Percentiles rank a stretch among this genome's conserved stretches.
Conservation (phyloP, 2,329 filamentous ascomycete genomes). For the Cytospora leucostoma region DNA sequence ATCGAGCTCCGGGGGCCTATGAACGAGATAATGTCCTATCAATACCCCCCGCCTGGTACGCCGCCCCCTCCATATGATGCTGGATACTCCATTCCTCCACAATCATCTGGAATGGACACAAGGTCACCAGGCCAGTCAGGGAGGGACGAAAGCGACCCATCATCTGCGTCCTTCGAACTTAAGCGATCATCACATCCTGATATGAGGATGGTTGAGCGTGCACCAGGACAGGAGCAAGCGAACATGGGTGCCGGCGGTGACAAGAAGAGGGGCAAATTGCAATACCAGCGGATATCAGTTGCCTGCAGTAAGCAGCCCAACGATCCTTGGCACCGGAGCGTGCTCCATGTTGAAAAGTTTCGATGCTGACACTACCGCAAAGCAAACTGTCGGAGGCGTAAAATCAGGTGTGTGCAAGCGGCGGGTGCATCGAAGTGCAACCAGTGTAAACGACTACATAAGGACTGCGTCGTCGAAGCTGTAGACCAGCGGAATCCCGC, state of each 20-base stretch:
- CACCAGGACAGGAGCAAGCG: constrained; percentile 35
- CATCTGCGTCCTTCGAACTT: constrained; percentile 41
- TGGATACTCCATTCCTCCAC: constrained; percentile 41
- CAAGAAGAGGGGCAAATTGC: constrained; percentile 80
- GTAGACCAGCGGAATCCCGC: constrained; percentile 72
- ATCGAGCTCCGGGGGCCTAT: constrained; percentile 33
- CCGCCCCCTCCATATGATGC: constrained; percentile 44
- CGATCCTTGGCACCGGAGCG: constrained; percentile 16
- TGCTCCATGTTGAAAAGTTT: background rate
- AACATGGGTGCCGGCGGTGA: constrained; percentile 45
- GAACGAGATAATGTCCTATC: constrained; percentile 51
- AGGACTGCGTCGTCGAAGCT: constrained; percentile 89
- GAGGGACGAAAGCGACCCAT: constrained; percentile 23
- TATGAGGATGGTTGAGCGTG: constrained; percentile 36
- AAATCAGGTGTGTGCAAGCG: constrained; percentile 86
- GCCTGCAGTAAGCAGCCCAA: constrained; percentile 77
- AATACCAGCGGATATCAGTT: constrained; percentile 92
- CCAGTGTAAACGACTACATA: constrained; percentile 92
- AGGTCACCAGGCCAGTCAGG: constrained; percentile 28
- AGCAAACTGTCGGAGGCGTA: constrained; percentile 91
- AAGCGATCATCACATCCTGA: constrained; percentile 55
- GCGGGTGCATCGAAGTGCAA: constrained; percentile 76
- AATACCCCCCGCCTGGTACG: constrained; percentile 43
- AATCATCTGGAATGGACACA: constrained; percentile 37
- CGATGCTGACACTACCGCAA: constrained; percentile 19